phyloP scores from a whole-genome alignment of 2,329 filamentous ascomycete genomes.

The Capronia coronata region DNA sequence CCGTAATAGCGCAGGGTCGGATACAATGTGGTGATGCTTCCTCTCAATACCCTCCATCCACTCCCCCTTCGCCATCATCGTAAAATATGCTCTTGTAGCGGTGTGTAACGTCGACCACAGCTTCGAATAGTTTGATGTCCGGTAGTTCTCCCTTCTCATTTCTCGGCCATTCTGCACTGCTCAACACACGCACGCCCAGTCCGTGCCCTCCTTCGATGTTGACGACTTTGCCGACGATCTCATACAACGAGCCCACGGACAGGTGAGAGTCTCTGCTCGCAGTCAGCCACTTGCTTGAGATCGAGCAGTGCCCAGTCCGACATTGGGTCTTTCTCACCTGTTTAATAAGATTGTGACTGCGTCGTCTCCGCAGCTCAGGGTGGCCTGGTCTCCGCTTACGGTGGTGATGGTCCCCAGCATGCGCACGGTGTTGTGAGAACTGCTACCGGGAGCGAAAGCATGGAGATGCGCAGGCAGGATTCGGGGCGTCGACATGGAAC shows the following conservation, averaged over 20 bases:
- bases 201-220: constrained; percentile 40
- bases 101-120: constrained; percentile 81
- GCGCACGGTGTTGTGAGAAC: constrained; percentile 62
- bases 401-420: constrained; percentile 79
- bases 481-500: constrained; percentile 66
- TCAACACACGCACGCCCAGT: constrained; percentile 38
- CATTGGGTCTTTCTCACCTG: constrained; percentile 33
- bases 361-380: constrained; percentile 67
- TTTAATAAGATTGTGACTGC: constrained; percentile 68
- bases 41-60: constrained; percentile 19
- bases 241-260: constrained; percentile 41
- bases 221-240: constrained; percentile 43
- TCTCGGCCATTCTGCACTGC: constrained; percentile 37
- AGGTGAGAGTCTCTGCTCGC: constrained; percentile 35
- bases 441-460: constrained; percentile 56
- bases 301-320: neutral
- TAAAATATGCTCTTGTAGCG: constrained; percentile 76
- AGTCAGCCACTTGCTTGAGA: neutral
- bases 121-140: constrained; percentile 71
- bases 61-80: constrained; percentile 36
- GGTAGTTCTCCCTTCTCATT: constrained; percentile 22
- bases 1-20: too few species aligned
- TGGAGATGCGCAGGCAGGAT: constrained; percentile 75
- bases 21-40: neutral
- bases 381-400: constrained; percentile 71